Base-by-base conservation (phyloP, 2,329 filamentous ascomycete species). In the Aspergillus alliaceus region DNA sequence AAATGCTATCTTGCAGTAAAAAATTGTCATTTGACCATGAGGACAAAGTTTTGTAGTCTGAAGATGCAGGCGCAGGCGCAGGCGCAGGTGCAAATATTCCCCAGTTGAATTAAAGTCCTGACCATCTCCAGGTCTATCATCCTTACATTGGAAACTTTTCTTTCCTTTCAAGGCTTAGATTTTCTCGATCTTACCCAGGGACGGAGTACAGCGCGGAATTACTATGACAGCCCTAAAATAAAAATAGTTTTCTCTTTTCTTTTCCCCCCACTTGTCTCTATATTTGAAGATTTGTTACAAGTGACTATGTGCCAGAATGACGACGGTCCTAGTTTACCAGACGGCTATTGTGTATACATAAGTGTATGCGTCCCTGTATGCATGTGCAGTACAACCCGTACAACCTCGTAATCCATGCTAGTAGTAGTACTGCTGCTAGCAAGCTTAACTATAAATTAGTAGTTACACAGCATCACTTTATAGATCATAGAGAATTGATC, bases 391-490 rank as follows among this genome's bases (percentile, higher is more conserved):
- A 59, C 53, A 24, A n/a, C 18, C 20, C 15, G 18, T 40, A 40
- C 37, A 40, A 40, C 37, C 11, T 24, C 20, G 11, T 29, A 29
- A 5, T 29, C 9, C 5, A 29, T 29, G 9, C 27, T 29, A 9
- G 27, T 9, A 29, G 27, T 25, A 46, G 18, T 20, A 12, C 34
- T 48, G n/a, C 14, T 18, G 40, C 40, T 35, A 50, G 44, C 31
- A 42, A 27, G 34, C 22, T 35, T 37, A 40, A 57, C 56, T 60
- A 62, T 59, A 37, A 37, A 54, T 50, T 59, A 53, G 56, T 54
- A 59, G 54, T 57, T 56, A 56, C 59, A 60, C 59, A 46, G 34
- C 59, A 55, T 57, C 51, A 29, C 37, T 57, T 54, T 32, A 32
- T 51, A 52, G 31, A 24, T 25, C 31, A 31, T 25, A 47, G 8